Evolutionary conservation across 768 basidiomycete species (phyloP), one percentile per base, ranked within the genome.

Genomic region (Boletus eberwhitei): DNA sequence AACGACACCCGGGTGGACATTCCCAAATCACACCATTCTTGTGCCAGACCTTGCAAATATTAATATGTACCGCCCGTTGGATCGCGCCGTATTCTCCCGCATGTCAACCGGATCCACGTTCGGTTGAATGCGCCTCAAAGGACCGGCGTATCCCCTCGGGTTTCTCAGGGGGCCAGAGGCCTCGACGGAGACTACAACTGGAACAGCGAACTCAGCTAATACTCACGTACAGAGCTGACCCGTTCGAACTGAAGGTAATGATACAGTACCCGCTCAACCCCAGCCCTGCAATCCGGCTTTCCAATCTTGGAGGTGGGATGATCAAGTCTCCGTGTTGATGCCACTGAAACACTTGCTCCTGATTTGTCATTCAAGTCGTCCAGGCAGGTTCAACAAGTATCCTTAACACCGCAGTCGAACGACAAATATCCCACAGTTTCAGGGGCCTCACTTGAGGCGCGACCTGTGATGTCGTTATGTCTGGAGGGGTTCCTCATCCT

Each of bases 91-190:
- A n/a, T 21, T 38, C 37, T n/a, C 34, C 50, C 26, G 19, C 36
- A 46, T n/a, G 11, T 36, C 53, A 48, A 31, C 21, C 35, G 41
- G 41, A 40, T 54, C 19, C 16, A 22, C 22, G 13, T 35, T n/a
- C 26, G 43, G 13, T 31, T 19, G 26, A 45, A 45, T 45, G 9
- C 16, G 14, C n/a, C 3, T 3, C 36, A 8, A 39, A 22, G 11
- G 24, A 21, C 41, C 36, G 19, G 19, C 17, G n/a, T 52, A 64
- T 59, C 48, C 48, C 63, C 61, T 64, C 64, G 61, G 55, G 38
- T 42, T 66, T 66, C 64, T 48, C 64, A 65, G 45, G 50, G 22
- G 9, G 6, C n/a, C 36, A 36, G 26, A 16, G 16, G 1, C 38
- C 39, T 39, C 34, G 21, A 44, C 16, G 19, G 42, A 39, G 37